phyloP scores from a whole-genome alignment of 495 filamentous ascomycete genomes.

The Venustampulla echinocandica region DNA sequence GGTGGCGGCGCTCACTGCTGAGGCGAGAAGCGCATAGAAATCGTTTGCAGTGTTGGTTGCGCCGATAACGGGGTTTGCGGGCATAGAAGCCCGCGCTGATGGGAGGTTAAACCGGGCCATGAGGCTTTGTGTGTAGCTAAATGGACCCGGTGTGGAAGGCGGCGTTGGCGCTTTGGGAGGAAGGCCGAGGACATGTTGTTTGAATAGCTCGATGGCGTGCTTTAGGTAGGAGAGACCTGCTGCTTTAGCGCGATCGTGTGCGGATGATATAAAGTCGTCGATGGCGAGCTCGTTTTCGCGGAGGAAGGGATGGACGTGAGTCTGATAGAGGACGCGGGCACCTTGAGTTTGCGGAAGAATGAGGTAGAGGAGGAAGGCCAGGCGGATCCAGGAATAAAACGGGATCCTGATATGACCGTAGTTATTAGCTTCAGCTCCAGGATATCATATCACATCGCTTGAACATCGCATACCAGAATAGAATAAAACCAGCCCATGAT shows the following conservation, averaged over 20 bases:
- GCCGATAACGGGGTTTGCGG: slow-evolving; percentile 28
- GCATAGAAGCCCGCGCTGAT: slow-evolving; percentile 33
- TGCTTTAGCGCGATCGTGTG: slow-evolving; percentile 69
- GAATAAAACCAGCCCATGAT: slow-evolving; percentile 76
- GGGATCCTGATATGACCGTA: slow-evolving; percentile 52
- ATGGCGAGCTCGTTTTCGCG: slow-evolving; percentile 80
- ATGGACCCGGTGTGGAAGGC: slow-evolving; percentile 36
- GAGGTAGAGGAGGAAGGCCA: slow-evolving; percentile 84
- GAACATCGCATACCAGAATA: slow-evolving; percentile 54
- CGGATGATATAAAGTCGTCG: slow-evolving; percentile 75
- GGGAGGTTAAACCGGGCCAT: slow-evolving; percentile 83
- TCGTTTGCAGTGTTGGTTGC: slow-evolving; percentile 43
- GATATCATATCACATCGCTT: not conserved
- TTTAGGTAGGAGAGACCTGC: slow-evolving; percentile 78
- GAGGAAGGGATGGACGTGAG: slow-evolving; percentile 82
- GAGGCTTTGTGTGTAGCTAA: slow-evolving; percentile 66
- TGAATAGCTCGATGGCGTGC: slow-evolving; percentile 63
- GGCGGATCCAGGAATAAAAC: slow-evolving; percentile 89
- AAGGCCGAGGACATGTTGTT: slow-evolving; percentile 63
- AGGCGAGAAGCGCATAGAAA: slow-evolving; percentile 67
- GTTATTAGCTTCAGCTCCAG: not conserved
- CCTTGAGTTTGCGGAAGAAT: slow-evolving; percentile 96
- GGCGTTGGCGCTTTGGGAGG: slow-evolving; percentile 45
- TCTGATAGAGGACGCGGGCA: slow-evolving; percentile 73
- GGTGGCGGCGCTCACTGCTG: slow-evolving; percentile 46